Base-by-base conservation (phyloP, 257 asterid genomes). In the Paulownia fortunei region DNA sequence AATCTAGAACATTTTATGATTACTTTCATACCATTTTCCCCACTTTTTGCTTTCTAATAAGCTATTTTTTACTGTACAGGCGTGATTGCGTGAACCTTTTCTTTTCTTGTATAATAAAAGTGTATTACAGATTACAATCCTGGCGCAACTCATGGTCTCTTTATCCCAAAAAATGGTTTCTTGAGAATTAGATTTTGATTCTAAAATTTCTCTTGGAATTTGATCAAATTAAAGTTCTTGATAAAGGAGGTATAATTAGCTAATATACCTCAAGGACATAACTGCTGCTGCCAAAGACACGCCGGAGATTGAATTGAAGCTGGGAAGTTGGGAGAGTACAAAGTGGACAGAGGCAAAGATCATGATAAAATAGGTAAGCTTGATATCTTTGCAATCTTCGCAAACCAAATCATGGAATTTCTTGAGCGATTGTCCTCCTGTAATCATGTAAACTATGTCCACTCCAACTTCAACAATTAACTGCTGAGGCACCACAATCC, bases 401-500 rank as follows among this genome's bases (percentile, higher is more conserved):
- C 88, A 85, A 11, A 85, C 74, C 59, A 84, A 66, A 42, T 74
- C 52, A n/a, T 88, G 87, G 47, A 88, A 67, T 18, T 84, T 74
- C 68, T 67, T 7, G 37, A 88, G 87, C 0, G 87, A 88, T 51
- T 81, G 78, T 0, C 92, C 89, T 16, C 89, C 92, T 0, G 89
- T 85, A n/a, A 87, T 81, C 92, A 87, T 83, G 82, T 87, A 87
- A 30, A 88, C 90, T 61, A 86, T 86, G 82, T 82, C 81, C 11
- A 79, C 80, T 0, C 89, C 90, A 10, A 86, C 80, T 51, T 73
- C 84, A 0, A 84, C 89, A 2, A 83, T 16, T 3, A 88, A 52
- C 60, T 88, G 92, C 49, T 63, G 84, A 5, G 92, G 91, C 55
- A 88, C 85, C 2, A 88, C 88, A n/a, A 88, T 79, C 86, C 87